A percentile compares a stretch with the other conserved stretches of the same genome.
Conservation (phyloP, 2,329 filamentous ascomycete species). For the Fusarium sp. region DNA sequence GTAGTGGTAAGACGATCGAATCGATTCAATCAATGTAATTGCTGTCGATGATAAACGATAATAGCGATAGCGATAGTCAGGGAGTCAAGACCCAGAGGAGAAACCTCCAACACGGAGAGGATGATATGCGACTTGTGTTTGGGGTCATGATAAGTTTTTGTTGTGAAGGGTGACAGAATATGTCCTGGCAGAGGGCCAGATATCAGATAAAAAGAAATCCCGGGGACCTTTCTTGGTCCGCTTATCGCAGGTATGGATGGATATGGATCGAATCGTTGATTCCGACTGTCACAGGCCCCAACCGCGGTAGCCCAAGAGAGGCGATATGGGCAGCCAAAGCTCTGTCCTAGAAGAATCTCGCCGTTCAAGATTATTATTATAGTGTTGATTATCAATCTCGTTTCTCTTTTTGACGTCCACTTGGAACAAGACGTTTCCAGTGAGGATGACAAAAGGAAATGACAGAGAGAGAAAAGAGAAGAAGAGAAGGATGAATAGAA, state of each 20-base stretch:
- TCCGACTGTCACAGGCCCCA: slow-evolving; percentile 6
- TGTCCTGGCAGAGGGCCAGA: slow-evolving; percentile 31
- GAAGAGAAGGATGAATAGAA: slow-evolving; percentile 5
- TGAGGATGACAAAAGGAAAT: slow-evolving; percentile 33
- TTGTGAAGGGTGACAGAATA: slow-evolving; percentile 19
- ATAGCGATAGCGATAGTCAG: slow-evolving; percentile 47
- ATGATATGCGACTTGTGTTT: slow-evolving; percentile 51
- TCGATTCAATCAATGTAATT: not conserved
- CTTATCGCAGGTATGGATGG: slow-evolving; percentile 26
- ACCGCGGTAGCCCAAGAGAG: slow-evolving; percentile 24
- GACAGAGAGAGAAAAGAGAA: not conserved
- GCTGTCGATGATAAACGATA: slow-evolving; percentile 1
- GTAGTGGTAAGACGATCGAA: not conserved
- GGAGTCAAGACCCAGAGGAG: slow-evolving; percentile 54
- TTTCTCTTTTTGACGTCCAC: slow-evolving; percentile 34
- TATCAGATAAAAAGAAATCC: slow-evolving; percentile 26
- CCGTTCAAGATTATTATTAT: slow-evolving; percentile 13
- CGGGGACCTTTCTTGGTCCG: slow-evolving; percentile 26
- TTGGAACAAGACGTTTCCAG: slow-evolving; percentile 28
- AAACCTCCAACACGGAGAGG: slow-evolving; percentile 56
- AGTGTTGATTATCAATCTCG: slow-evolving; percentile 18
- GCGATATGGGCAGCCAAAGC: slow-evolving; percentile 21
- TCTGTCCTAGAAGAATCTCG: slow-evolving; percentile 22
- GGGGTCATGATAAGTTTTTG: slow-evolving; percentile 54
- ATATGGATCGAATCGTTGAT: slow-evolving; percentile 11